A percentile compares a stretch with the other conserved stretches of the same genome.
Conservation (phyloP, 2,329 filamentous ascomycete species). For the Nectriaceae sp. region DNA sequence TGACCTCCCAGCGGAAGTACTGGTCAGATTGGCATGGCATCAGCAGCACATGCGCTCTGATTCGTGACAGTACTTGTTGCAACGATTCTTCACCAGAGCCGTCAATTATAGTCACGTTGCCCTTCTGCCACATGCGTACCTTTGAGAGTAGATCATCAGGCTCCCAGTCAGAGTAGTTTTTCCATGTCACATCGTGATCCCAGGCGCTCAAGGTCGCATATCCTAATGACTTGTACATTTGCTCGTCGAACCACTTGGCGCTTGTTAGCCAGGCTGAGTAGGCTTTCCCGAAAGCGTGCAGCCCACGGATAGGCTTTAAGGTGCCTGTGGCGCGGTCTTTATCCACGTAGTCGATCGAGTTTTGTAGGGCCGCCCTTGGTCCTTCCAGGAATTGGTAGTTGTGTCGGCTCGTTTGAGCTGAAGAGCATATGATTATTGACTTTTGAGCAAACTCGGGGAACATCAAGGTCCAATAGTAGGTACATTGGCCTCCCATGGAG, state of each 20-base stretch:
- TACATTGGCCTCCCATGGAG: slow-evolving; percentile 52
- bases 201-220: slow-evolving; percentile 40
- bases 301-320: slow-evolving; percentile 25
- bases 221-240: slow-evolving; percentile 38
- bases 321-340: slow-evolving; percentile 26
- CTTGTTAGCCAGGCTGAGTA: slow-evolving; percentile 51
- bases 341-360: slow-evolving; percentile 42
- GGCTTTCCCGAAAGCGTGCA: slow-evolving; percentile 46
- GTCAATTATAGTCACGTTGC: slow-evolving; percentile 33
- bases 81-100: slow-evolving; percentile 35
- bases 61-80: slow-evolving; percentile 55
- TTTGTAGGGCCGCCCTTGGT: slow-evolving; percentile 42
- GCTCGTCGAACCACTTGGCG: slow-evolving; percentile 45
- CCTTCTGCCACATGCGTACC: slow-evolving; percentile 47
- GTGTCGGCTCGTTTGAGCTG: slow-evolving; percentile 46
- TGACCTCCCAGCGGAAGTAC: slow-evolving; percentile 56
- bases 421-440: slow-evolving; percentile 46
- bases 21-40: slow-evolving; percentile 65
- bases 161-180: slow-evolving; percentile 41
- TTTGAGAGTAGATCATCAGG: slow-evolving; percentile 44
- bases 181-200: slow-evolving; percentile 30
- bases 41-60: slow-evolving; percentile 64
- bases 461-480: slow-evolving; percentile 49
- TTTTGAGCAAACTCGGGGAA: slow-evolving; percentile 42
- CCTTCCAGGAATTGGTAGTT: slow-evolving; percentile 51